Conservation (phyloP, 345 rosid genomes). For the Acer negundo region DNA sequence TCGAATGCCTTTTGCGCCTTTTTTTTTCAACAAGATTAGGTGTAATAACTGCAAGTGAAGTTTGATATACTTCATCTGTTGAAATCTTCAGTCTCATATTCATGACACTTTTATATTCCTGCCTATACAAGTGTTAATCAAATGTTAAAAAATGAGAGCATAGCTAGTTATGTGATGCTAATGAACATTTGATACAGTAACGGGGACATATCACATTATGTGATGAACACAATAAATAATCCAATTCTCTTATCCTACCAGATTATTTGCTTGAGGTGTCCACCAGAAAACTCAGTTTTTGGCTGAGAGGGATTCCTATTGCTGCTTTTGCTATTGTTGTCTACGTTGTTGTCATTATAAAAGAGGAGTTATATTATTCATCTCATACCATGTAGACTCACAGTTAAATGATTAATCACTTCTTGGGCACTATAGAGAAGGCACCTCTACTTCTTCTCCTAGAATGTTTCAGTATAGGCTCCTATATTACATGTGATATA, state of each 20-base stretch:
- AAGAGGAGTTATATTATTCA: conserved; percentile 1
- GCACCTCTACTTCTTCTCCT: not conserved
- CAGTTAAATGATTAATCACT: not conserved
- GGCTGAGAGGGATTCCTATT: not conserved
- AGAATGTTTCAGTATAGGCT: not conserved
- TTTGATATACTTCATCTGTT: not conserved
- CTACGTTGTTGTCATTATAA: not conserved
- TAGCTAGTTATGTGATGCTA: not conserved
- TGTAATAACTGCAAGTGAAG: not conserved
- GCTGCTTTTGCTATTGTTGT: not conserved
- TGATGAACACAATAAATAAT: not conserved
- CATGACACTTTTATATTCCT: not conserved
- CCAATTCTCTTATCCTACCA: not conserved
- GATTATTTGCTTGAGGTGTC: conserved; percentile 4
- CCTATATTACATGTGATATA: not conserved
- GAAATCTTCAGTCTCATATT: not conserved
- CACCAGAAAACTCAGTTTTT: not conserved
- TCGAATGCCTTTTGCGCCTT: not conserved
- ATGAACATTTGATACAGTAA: not conserved
- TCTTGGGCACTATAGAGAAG: not conserved
- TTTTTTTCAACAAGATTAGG: not conserved
- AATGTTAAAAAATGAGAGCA: not conserved
- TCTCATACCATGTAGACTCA: not conserved
- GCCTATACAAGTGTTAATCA: not conserved
- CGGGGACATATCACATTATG: not conserved